Base-by-base conservation (phyloP, 306 rosid genomes). In the Vigna reflexopilosa region DNA sequence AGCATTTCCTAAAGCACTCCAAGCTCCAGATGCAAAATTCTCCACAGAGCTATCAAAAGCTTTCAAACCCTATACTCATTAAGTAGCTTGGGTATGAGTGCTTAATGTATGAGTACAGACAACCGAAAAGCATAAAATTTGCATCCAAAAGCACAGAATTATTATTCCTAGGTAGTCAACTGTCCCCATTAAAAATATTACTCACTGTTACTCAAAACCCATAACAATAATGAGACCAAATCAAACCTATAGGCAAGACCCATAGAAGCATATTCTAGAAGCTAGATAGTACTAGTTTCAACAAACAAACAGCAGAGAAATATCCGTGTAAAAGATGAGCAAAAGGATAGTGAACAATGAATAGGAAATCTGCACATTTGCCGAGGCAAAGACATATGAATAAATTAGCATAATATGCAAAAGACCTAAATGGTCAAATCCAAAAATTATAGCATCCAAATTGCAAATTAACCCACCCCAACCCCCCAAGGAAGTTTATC, bases 11-110 rank as follows among this genome's bases (percentile, higher is more conserved):
- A 96, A 84, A 55, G 96, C 94, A 72, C 75, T 88, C 99, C 99
- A 96, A 63, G 99, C 96, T 85, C 99, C 99, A 55, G 98, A 88
- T 51, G 99, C 96, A 70, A 96, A 84, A 85, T 87, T 96, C 87
- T 96, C 98, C 83, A 96, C 89, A 30, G 99, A 95, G 82, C 77
- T 87, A 85, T 95, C 99, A 70, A 95, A 84, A 77, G 78, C 98
- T 87, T 91, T 93, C 85, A 95, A 73, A 70, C 96, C 88, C 99
- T 95, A 85, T 64, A 82, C 14, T 72, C 67, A 75, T 64, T 38
- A 42, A 44, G 79, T 67, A 67, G 72, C 17, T 44, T 24, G 30
- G 45, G 64, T 67, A 72, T 64, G 75, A 54, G 67, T 54, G 15
- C 69, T 77, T 38, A 77, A 57, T n/a, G 67, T 38, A 79, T 49